Evolutionary conservation across 441 rosid species (phyloP), one percentile per base, ranked within the genome.

Genomic region (Melastoma candidum): DNA sequence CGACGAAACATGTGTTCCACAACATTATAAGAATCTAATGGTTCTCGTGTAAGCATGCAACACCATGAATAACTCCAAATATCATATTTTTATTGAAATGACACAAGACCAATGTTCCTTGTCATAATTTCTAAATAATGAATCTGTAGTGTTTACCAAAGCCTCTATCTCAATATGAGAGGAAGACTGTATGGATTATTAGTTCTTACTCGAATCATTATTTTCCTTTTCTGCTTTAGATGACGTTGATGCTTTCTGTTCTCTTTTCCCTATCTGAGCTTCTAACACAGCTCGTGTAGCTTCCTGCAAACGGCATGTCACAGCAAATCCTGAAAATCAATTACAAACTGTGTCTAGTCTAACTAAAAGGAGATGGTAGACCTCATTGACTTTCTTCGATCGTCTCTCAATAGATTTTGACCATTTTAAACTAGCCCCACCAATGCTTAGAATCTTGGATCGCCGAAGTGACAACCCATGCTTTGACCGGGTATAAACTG

Each of bases 341-440:
- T 22, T 26, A 29, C 45, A 26, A 7, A 52, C 50, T 51, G 57
- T 12, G 46, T 52, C 47, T 50, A 54, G 11, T 25, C 22, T 27
- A 58, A 47, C 48, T 51, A 6, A 27, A 27, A 61, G 45, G 27
- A 55, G 65, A 62, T n/a, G 50, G 68, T 85, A 65, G 63, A 93
- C 99, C 99, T 89, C 93, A 67, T 76, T 86, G 64, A 79, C 97
- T 76, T 83, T 83, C 83, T 81, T 86, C 22, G 93, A 81, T 61
- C 50, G 76, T 63, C 74, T 82, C 68, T 88, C 97, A 51, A 88
- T 82, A 63, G 98, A 88, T 76, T 88, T 80, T 59, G 97, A 93
- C 98, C 97, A 93, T 73, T 86, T 93, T 71, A 93, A 77, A 76
- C 84, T 86, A 51, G 93, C 71, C 49, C 99, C 95, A 41, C 86